Conservation (phyloP, 192 early-diverging fungal genomes). For the Chytriomyces hyalinus region DNA sequence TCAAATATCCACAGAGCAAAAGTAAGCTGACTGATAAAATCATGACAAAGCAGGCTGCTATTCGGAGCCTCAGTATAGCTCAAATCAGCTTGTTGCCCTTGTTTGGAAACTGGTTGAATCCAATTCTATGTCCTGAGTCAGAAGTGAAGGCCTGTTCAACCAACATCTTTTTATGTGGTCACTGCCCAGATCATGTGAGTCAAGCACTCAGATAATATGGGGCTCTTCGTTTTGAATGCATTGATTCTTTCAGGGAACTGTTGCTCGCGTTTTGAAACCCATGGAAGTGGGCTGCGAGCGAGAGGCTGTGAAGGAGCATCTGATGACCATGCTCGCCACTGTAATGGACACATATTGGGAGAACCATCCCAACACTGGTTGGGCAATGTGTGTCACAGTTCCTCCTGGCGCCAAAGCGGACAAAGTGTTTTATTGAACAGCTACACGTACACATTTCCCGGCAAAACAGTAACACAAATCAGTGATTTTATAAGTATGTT, state of each 20-base stretch:
- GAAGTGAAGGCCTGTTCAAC: conserved; percentile 1
- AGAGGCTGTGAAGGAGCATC: conserved; percentile 6
- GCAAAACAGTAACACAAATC: too few relatives aligned
- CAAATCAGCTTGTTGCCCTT: conserved; percentile 5
- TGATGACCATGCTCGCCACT: background rate
- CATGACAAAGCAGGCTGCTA: conserved; percentile 13
- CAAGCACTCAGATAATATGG: background rate
- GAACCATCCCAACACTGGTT: conserved; percentile 3
- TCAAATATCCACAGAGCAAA: background rate
- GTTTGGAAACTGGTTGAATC: conserved; percentile 26
- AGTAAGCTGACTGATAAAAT: conserved; percentile 23
- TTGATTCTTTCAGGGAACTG: conserved; percentile 15
- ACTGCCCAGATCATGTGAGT: conserved; percentile 20
- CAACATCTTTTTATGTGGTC: conserved; percentile 1
- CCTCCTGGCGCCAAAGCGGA: conserved; percentile 23
- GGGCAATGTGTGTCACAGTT: conserved; percentile 27
- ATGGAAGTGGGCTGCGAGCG: conserved; percentile 17
- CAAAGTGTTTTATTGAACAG: conserved; percentile 5
- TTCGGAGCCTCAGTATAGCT: background rate
- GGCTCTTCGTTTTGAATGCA: background rate
- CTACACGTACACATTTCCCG: too few relatives aligned
- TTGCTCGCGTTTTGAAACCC: conserved; percentile 25
- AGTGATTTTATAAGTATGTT: too few relatives aligned
- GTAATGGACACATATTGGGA: conserved; percentile 22
- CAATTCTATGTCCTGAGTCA: conserved; percentile 8